phyloP scores from a whole-genome alignment of 1,139 yeast genomes.

The Suhomyces atakaporum region DNA sequence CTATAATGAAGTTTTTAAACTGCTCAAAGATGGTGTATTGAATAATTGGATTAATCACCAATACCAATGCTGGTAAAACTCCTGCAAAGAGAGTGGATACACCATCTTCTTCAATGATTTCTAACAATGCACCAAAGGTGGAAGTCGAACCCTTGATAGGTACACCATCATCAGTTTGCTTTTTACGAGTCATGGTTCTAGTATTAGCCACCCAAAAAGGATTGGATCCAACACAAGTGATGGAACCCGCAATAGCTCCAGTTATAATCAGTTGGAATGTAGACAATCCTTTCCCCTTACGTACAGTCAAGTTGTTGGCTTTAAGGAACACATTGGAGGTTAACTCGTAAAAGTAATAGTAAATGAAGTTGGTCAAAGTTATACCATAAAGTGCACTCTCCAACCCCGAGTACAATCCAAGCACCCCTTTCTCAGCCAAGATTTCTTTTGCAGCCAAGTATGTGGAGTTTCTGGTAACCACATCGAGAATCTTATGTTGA shows the following conservation, averaged over 20 bases:
- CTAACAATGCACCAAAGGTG: conserved; percentile 56
- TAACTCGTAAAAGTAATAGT: conserved; percentile 86
- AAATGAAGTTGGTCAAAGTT: conserved; percentile 81
- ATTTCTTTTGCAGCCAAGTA: conserved; percentile 47
- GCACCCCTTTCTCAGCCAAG: conserved; percentile 61
- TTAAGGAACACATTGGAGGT: conserved; percentile 57
- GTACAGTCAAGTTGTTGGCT: conserved; percentile 27
- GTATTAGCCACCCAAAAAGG: conserved; percentile 97
- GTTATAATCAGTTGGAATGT: conserved; percentile 75
- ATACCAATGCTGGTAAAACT: conserved; percentile 79
- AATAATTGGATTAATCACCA: conserved; percentile 85
- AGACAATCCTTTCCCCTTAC: conserved; percentile 46
- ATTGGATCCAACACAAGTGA: conserved; percentile 83
- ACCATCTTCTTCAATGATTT: conserved; percentile 74
- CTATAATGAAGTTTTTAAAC: conserved; percentile 64
- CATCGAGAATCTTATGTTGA: conserved; percentile 23
- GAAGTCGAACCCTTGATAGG: conserved; percentile 22
- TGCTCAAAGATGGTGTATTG: conserved; percentile 94
- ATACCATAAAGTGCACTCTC: conserved; percentile 89
- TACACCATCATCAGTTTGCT: conserved; percentile 29
- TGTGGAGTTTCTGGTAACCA: conserved; percentile 27
- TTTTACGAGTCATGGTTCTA: conserved; percentile 66
- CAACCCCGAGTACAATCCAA: conserved; percentile 79
- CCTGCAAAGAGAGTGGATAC: conserved; percentile 75
- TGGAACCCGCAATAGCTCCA: conserved; percentile 86